phyloP scores from a whole-genome alignment of 148 eudicot species.

The Agrostemma githago region DNA sequence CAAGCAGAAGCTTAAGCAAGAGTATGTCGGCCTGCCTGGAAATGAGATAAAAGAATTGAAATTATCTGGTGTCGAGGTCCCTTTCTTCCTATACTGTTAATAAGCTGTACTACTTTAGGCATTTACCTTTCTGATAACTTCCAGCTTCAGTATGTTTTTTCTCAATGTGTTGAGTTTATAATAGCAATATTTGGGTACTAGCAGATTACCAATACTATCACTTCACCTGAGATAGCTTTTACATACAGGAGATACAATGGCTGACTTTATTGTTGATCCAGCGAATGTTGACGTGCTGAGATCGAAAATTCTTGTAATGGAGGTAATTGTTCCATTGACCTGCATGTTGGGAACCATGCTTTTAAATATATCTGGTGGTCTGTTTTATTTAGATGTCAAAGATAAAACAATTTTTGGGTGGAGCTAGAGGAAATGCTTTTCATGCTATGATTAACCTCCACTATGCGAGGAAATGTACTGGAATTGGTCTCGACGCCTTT shows the following conservation, averaged over 20 bases:
- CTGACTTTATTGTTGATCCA: conserved; percentile 66
- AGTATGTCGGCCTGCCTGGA: conserved; percentile 68
- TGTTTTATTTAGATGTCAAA: not conserved
- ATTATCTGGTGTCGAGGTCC: conserved; percentile 78
- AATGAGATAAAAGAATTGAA: conserved; percentile 69
- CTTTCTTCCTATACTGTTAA: conserved; percentile 7
- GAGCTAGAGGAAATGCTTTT: too few species aligned
- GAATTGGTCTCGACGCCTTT: too few species aligned
- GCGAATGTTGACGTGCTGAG: conserved; percentile 59
- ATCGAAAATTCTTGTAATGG: conserved; percentile 91
- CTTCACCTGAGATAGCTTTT: conserved; percentile 87
- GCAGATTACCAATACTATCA: conserved; percentile 62
- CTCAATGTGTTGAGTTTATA: not conserved
- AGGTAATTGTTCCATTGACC: conserved; percentile 40
- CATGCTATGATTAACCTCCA: too few species aligned
- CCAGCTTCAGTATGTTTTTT: not conserved
- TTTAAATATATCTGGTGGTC: not conserved
- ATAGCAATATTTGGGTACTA: conserved; percentile 19
- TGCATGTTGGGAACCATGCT: not conserved
- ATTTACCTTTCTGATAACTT: not conserved
- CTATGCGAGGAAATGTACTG: too few species aligned
- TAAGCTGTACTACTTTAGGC: not conserved
- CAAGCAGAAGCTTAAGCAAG: conserved; percentile 74
- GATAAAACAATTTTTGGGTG: too few species aligned
- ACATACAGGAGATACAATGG: conserved; percentile 88